Base-by-base conservation (phyloP, 768 basidiomycete genomes). In the Butyriboletus loyo region DNA sequence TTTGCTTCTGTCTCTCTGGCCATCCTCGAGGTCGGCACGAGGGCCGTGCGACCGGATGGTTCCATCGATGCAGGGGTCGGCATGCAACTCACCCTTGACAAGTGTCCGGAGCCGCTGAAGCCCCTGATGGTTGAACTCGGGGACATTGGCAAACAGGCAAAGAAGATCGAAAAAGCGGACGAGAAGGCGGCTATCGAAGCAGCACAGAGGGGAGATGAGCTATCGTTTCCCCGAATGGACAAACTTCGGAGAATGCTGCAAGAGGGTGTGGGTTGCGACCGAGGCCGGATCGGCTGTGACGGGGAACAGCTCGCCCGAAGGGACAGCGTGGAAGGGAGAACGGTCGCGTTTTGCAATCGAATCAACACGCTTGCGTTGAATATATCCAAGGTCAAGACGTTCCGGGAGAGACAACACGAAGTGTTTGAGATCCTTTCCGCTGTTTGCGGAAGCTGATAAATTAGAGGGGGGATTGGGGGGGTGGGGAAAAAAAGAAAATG, bases 1-100 rank as follows among this genome's bases (percentile, higher is more conserved):
- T 94, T 89, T 63, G 84, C 86, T 15, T 75, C 84, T 0, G 88
- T 92, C 42, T 77, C 86, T 1, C 69, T 83, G 43, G 88, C 92
- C 45, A 81, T 93, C 50, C 76, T 92, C 27, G 77, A 84, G 52
- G 83, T 91, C 44, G 76, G 86, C 4, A 75, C 78, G 0, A 75
- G 72, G 5, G 73, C 78, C 1, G 66, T 84, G 1, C 76, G 78
- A 0, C 22, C 58, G 0, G 77, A 80, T 3, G 83, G 81, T 4
- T 66, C 75, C 2, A 73, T 88, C 4, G 62, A 80, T 2, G 66
- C 60, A 13, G 66, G 87, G 0, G 73, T 83, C 1, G 86, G 86
- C 1, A 67, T 77, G 46, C 71, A 70, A 0, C 69, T 94, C 6
- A 80, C 82, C 1, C 59, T 87, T 0, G 65, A 49, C 0, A 79